Conservation (phyloP, 1,284 basidiomycete species). For the Pyrrhoderma noxium region DNA sequence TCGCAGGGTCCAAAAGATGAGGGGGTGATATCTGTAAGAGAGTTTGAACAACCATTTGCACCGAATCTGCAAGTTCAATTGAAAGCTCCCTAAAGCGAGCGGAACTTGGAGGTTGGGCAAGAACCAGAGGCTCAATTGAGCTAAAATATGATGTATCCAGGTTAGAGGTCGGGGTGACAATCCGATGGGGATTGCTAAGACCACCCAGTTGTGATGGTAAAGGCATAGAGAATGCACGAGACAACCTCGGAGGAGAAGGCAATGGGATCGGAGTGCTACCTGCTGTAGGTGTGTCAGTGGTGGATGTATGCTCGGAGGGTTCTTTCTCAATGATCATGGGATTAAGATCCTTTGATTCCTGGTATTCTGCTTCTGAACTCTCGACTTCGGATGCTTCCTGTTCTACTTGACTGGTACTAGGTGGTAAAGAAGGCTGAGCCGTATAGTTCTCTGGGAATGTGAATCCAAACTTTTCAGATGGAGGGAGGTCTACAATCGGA, state of each 20-base stretch:
- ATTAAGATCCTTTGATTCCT: constrained; percentile 8
- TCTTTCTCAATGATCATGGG: constrained; percentile 4
- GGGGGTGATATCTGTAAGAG: constrained; percentile 82
- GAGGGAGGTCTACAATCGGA: constrained; percentile 33
- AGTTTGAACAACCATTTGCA: constrained; percentile 83
- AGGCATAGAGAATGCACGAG: constrained; percentile 67
- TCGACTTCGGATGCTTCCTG: constrained; percentile 7
- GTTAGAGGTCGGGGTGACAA: constrained; percentile 17
- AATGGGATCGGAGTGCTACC: constrained; percentile 2
- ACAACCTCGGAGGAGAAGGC: constrained; percentile 42
- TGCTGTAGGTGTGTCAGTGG: constrained; percentile 8
- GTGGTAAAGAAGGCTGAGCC: constrained; percentile 28
- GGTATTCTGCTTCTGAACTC: constrained; percentile 16
- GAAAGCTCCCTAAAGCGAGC: constrained; percentile 57
- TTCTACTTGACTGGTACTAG: constrained; percentile 22
- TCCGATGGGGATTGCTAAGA: constrained; percentile 55
- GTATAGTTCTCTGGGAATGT: constrained; percentile 39
- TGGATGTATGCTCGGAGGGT: constrained; percentile 9
- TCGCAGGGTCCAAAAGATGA: constrained; percentile 85
- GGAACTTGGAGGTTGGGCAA: constrained; percentile 26
- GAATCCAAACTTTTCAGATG: constrained; percentile 42
- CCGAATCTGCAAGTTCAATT: constrained; percentile 78
- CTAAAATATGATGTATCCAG: constrained; percentile 18
- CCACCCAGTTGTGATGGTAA: constrained; percentile 60
- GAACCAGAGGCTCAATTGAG: constrained; percentile 16